A percentile compares a stretch with the other conserved stretches of the same genome.
Evolutionary conservation across 2,329 filamentous ascomycete species (phyloP).

Genomic region (Emergomyces africanus): DNA sequence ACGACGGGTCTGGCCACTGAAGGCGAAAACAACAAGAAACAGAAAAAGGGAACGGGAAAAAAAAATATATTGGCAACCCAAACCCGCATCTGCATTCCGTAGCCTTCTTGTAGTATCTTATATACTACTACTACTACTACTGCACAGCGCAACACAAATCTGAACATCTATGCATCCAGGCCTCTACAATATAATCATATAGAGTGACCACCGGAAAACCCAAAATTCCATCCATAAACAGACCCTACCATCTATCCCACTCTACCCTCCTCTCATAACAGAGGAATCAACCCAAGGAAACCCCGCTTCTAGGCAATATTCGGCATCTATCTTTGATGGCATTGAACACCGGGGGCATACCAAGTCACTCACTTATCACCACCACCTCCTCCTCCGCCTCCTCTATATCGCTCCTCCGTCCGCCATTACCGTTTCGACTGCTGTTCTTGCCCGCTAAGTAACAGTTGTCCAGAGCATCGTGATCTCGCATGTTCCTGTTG

Average conservation of each 20-base stretch:
- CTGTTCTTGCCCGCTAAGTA: not conserved
- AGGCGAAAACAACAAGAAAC: not conserved
- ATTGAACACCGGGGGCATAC: not conserved
- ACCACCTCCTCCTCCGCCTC: not conserved
- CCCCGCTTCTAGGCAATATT: not conserved
- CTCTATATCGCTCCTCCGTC: not conserved
- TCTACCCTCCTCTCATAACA: too few species aligned
- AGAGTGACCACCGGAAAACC: not conserved
- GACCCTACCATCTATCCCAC: not conserved
- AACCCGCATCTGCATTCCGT: not conserved
- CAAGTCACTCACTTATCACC: not conserved
- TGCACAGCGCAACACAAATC: too few species aligned
- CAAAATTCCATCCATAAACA: not conserved
- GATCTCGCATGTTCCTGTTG: not conserved
- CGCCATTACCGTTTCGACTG: not conserved
- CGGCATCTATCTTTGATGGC: conserved; percentile 1
- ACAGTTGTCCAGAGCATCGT: not conserved
- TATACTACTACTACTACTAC: too few species aligned
- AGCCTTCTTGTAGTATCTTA: not conserved
- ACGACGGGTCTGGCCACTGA: not conserved
- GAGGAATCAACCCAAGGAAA: not conserved
- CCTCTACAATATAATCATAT: not conserved
- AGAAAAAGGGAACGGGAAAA: not conserved
- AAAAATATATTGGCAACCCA: not conserved
- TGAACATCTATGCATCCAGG: not conserved